Percentiles rank a stretch among this genome's conserved stretches.
These are phyloP conservation scores for Pycnococcus provasolii DNA, from an alignment of 139 green algal species.

Conservation along the genomic window DNA sequence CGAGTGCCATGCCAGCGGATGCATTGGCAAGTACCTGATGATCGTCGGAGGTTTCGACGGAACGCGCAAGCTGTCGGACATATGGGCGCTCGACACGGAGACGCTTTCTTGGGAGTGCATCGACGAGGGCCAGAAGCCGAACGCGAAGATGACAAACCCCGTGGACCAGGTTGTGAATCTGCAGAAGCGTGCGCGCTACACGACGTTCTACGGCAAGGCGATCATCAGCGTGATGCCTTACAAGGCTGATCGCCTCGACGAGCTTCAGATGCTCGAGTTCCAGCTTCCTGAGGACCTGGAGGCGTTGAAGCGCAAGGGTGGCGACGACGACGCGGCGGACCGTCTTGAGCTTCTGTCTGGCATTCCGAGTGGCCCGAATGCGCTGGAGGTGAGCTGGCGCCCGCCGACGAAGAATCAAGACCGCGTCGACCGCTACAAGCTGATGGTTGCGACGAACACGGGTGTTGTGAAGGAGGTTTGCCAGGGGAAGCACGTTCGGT, in stretches of 20 bases:
- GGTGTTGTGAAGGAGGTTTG: conserved; percentile 59
- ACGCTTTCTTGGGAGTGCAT: conserved; percentile 13
- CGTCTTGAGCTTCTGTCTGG: conserved; percentile 17
- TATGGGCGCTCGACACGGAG: conserved; percentile 15
- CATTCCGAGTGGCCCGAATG: conserved; percentile 12
- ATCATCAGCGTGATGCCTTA: conserved; percentile 13
- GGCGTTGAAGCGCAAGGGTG: conserved; percentile 3
- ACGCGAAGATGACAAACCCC: neutral
- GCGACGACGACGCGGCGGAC: conserved; percentile 6
- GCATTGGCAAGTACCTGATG: conserved; percentile 70
- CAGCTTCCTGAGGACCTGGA: conserved; percentile 11
- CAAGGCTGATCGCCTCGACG: conserved; percentile 13
- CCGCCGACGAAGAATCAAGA: conserved; percentile 51
- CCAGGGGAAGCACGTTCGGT: conserved; percentile 38
- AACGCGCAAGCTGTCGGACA: conserved; percentile 37
- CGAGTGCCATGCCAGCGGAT: neutral
- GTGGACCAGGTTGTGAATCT: neutral
- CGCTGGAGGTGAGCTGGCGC: conserved; percentile 53
- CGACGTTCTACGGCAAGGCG: conserved; percentile 4
- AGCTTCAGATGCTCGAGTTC: conserved; percentile 19
- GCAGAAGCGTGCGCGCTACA: neutral
- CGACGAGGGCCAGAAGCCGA: conserved; percentile 7
- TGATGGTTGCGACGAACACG: conserved; percentile 68
- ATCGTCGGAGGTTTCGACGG: conserved; percentile 74
- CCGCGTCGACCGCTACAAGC: conserved; percentile 40